Conservation (phyloP, 1,284 basidiomycete genomes). For the Fomitiporia mediterranea region DNA sequence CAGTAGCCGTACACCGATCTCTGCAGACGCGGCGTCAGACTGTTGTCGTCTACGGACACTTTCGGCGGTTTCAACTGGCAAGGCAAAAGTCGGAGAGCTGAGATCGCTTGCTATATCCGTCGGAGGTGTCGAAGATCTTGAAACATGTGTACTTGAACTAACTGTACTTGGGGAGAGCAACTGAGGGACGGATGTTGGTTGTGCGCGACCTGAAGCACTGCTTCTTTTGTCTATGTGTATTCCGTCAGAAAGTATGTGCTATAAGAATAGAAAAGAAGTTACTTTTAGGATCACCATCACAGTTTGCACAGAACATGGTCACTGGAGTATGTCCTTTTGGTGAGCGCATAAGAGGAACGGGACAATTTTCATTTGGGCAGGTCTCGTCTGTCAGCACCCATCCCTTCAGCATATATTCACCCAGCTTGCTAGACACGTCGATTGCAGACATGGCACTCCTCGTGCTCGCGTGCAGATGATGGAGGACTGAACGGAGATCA, state of each 20-base stretch:
- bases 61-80: slow-evolving; percentile 58
- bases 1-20: slow-evolving; percentile 70
- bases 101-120: slow-evolving; percentile 62
- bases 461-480: neutral
- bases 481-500: neutral
- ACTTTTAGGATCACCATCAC: slow-evolving; percentile 40
- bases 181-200: neutral
- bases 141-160: slow-evolving; percentile 42
- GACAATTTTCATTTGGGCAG: slow-evolving; percentile 53
- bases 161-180: slow-evolving; percentile 41
- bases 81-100: slow-evolving; percentile 57
- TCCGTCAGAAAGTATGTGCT: neutral
- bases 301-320: slow-evolving; percentile 57
- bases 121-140: slow-evolving; percentile 65
- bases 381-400: slow-evolving; percentile 70
- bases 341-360: slow-evolving; percentile 63
- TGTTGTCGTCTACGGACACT: slow-evolving; percentile 65
- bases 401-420: slow-evolving; percentile 70
- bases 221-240: neutral
- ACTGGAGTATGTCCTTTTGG: slow-evolving; percentile 46
- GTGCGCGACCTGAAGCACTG: neutral
- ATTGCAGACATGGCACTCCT: slow-evolving; percentile 38
- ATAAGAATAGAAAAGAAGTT: slow-evolving; percentile 17
- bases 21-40: slow-evolving; percentile 71
- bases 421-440: slow-evolving; percentile 56